These are phyloP conservation scores for Nemania sp. DNA, from an alignment of 2,329 filamentous ascomycete species.

Conservation along the genomic window DNA sequence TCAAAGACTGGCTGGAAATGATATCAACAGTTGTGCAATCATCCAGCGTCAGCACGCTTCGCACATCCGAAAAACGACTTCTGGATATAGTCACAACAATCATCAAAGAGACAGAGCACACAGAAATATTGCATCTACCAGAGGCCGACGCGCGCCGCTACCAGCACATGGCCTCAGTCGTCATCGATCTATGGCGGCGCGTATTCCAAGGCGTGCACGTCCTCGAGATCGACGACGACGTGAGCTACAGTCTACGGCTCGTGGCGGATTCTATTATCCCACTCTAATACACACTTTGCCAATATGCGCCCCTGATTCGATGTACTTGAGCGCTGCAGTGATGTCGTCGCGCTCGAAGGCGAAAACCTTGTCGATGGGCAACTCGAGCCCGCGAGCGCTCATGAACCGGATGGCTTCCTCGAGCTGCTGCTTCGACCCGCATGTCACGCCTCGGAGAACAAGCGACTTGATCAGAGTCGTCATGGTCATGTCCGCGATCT, in stretches of 20 bases:
- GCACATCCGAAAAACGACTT: constrained; percentile 29
- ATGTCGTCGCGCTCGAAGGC: constrained; percentile 38
- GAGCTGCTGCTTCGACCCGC: constrained; percentile 42
- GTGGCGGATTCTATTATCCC: constrained; percentile 28
- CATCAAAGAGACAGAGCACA: constrained; percentile 33
- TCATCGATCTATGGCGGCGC: constrained; percentile 37
- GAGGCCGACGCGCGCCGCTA: constrained; percentile 27
- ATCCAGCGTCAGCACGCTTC: constrained; percentile 16
- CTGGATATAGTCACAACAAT: constrained; percentile 29
- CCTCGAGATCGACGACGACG: constrained; percentile 35
- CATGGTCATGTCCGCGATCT: constrained; percentile 40
- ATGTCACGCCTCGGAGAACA: constrained; percentile 42
- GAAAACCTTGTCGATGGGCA: constrained; percentile 43
- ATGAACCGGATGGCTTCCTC: constrained; percentile 42
- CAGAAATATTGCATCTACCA: constrained; percentile 18
- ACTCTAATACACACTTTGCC: constrained; percentile 43
- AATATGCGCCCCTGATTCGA: constrained; percentile 37
- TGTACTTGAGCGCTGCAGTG: constrained; percentile 22
- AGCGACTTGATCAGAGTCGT: constrained; percentile 37
- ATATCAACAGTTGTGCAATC: constrained; percentile 20
- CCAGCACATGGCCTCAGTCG: constrained; percentile 28
- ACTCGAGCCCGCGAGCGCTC: constrained; percentile 27
- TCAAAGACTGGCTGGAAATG: constrained; percentile 47
- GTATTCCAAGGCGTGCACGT: constrained; percentile 38
- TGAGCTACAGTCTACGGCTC: constrained; percentile 25